Percentiles rank a stretch among this genome's conserved stretches.
Conservation (phyloP, 495 filamentous ascomycete species). For the Penicillium nucicola region DNA sequence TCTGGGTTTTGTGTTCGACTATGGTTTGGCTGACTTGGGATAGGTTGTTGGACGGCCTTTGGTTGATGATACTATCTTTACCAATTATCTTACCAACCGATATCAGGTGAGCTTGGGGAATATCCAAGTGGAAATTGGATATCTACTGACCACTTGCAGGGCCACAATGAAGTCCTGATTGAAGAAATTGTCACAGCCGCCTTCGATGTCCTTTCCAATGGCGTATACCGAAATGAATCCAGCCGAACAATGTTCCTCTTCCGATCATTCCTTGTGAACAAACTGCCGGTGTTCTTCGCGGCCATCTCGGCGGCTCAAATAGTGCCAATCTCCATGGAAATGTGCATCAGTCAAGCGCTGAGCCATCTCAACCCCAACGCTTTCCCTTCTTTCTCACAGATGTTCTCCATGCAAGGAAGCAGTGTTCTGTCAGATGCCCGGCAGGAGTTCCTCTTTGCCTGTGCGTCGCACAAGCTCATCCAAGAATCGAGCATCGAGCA, state of each 20-base stretch:
- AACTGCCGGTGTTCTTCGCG: slow-evolving; percentile 75
- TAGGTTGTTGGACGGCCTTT: slow-evolving; percentile 79
- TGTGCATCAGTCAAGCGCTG: slow-evolving; percentile 77
- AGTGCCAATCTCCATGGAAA: slow-evolving; percentile 64
- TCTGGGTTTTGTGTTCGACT: neutral
- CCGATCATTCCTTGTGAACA: slow-evolving; percentile 90
- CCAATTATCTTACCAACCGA: slow-evolving; percentile 75
- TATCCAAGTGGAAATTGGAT: too few relatives aligned
- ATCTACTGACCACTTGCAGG: slow-evolving; percentile 38
- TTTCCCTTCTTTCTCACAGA: slow-evolving; percentile 75
- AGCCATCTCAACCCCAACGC: slow-evolving; percentile 71
- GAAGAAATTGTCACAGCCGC: slow-evolving; percentile 81
- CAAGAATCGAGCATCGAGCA: slow-evolving; percentile 73
- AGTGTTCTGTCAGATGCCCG: slow-evolving; percentile 78
- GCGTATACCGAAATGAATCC: slow-evolving; percentile 75
- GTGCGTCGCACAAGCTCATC: slow-evolving; percentile 79
- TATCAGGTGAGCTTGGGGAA: slow-evolving; percentile 58
- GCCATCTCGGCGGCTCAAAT: slow-evolving; percentile 60
- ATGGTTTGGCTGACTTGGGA: slow-evolving; percentile 26
- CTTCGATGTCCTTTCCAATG: slow-evolving; percentile 86
- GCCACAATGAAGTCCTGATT: slow-evolving; percentile 69
- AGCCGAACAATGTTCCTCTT: slow-evolving; percentile 70
- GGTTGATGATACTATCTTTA: slow-evolving; percentile 74
- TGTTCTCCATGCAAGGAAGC: slow-evolving; percentile 74
- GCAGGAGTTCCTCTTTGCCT: slow-evolving; percentile 90